phyloP scores from a whole-genome alignment of 2,329 filamentous ascomycete species.

The Ceratocystis huliohia region DNA sequence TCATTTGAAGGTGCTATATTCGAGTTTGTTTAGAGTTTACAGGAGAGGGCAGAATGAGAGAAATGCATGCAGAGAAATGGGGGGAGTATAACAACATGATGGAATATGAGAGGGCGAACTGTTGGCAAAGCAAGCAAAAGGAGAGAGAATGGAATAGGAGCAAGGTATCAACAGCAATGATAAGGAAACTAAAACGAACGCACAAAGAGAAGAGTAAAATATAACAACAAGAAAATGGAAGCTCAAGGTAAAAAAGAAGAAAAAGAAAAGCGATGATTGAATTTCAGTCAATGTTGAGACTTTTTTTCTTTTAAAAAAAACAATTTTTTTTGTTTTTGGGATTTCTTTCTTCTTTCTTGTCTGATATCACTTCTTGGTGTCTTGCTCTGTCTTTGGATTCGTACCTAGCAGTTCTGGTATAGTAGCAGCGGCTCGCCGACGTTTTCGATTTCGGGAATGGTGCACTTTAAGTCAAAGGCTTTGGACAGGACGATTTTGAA shows the following conservation, averaged over 20 bases:
- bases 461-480: conserved; percentile 97
- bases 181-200: background rate
- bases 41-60: background rate
- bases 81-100: background rate
- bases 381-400: conserved; percentile 11
- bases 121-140: background rate
- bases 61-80: background rate
- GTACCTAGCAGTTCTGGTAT: conserved; percentile 53
- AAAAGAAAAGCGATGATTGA: too few species aligned
- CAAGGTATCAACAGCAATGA: background rate
- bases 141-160: background rate
- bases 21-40: background rate
- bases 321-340: background rate
- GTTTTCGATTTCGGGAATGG: conserved; percentile 97
- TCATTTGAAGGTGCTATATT: conserved; percentile 1
- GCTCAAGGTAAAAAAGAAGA: background rate
- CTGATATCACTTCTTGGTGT: background rate
- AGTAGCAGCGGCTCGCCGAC: conserved; percentile 89
- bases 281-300: too few species aligned
- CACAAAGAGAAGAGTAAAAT: background rate
- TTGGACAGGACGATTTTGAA: conserved; percentile 99
- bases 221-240: background rate
- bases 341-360: background rate
- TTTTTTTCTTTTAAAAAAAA: background rate
- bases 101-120: background rate